phyloP scores from a whole-genome alignment of 2,329 filamentous ascomycete genomes.

The Conoideocrella luteorostrata region DNA sequence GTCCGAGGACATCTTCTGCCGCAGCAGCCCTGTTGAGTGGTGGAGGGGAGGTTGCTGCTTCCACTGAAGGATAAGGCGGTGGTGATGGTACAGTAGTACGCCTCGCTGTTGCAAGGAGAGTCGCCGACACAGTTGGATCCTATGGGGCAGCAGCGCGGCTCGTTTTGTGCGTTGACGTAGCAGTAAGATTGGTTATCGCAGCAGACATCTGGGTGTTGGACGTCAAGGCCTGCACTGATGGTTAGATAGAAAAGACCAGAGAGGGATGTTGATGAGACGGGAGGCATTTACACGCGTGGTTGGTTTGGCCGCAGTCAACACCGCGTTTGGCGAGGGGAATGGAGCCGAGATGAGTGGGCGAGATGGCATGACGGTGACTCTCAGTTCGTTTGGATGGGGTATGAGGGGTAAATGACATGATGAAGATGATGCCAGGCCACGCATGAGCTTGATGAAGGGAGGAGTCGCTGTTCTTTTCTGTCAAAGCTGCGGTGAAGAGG shows the following conservation, averaged over 20 bases:
- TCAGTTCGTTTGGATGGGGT: background rate
- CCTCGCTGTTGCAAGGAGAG: conserved; percentile 26
- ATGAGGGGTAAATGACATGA: background rate
- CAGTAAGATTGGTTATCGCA: conserved; percentile 40
- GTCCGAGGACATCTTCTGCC: conserved; percentile 32
- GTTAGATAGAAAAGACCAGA: too few species aligned
- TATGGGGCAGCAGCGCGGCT: conserved; percentile 35
- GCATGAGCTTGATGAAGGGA: too few species aligned
- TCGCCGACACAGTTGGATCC: conserved; percentile 34
- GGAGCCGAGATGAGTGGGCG: background rate
- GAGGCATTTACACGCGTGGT: conserved; percentile 23
- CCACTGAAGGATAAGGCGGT: conserved; percentile 14
- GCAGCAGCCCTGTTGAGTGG: conserved; percentile 29
- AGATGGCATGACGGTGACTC: background rate
- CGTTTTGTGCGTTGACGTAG: conserved; percentile 30
- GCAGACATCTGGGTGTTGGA: conserved; percentile 31
- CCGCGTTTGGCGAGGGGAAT: conserved; percentile 21
- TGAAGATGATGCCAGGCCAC: background rate
- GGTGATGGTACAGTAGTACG: conserved; percentile 28
- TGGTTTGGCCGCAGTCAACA: conserved; percentile 18
- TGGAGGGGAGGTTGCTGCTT: conserved; percentile 19
- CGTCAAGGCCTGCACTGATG: conserved; percentile 39
- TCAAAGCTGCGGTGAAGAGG: too few species aligned
- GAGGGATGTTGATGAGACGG: background rate
- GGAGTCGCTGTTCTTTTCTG: too few species aligned